Base-by-base conservation (phyloP, 169 alveolate species). In the Babesia ovata region DNA sequence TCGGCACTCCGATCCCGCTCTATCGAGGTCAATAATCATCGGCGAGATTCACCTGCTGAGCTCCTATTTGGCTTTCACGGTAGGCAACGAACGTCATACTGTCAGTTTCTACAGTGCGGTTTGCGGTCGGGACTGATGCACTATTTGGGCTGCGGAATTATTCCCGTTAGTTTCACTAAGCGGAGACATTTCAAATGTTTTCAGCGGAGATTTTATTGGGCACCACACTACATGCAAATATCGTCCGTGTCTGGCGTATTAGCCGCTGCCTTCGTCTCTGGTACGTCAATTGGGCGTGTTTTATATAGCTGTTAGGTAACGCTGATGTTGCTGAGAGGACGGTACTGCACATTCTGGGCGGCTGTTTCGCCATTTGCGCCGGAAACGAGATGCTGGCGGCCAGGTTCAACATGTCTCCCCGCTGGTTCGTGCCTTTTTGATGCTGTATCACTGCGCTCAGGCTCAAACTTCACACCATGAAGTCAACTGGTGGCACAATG, bases 241-340 rank as follows among this genome's bases (percentile, higher is more conserved):
- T 65, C 73, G 36, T 63, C 79, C 29, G 50, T 83, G 10, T 66
- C 90, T 17, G 90, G 86, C 9, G 82, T 83, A 12, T 28, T 75
- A 33, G 85, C 86, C 12, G 79, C 90, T 19, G 70, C 90, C 29
- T 83, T 67, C 46, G 90, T 86, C 48, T 83, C 90, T 42, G 81
- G 90, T 75, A 79, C 12, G 66, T 11, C 44, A 21, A 42, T 45
- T 6, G 48, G 2, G 9, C 10, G 0, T n/a, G 0, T n/a, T 29
- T 2, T 66, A 4, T 4, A 63, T 33, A 2, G 28, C 36, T 60
- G 10, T 21, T 49, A 81, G 88, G 79, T 14, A 81, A 81, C 44
- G 58, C 79, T 26, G 78, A 71, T 22, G 78, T 65, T 2, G 49
- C 88, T 13, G 33, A 84, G 4, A 81, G 63, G 63, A 72, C 66